phyloP scores from a whole-genome alignment of 495 filamentous ascomycete species.

The Chaetomium fimeti region DNA sequence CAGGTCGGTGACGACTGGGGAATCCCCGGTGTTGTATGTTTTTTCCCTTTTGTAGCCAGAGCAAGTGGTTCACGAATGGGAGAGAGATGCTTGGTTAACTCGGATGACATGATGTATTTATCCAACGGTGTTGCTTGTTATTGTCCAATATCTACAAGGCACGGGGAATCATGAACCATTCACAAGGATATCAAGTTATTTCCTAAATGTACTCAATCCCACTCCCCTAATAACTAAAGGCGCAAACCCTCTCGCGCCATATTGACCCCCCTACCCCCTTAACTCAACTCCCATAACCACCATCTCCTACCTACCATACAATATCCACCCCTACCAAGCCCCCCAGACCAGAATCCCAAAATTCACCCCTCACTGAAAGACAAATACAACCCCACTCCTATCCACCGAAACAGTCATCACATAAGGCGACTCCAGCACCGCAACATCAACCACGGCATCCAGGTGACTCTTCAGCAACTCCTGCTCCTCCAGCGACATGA shows the following conservation, averaged over 20 bases:
- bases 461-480: conserved; percentile 81
- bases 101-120: neutral
- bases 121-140: neutral
- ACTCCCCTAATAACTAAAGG: neutral
- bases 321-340: too few species aligned
- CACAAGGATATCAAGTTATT: neutral
- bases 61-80: too few species aligned
- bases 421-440: conserved; percentile 82
- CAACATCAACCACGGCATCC: conserved; percentile 85
- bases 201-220: neutral
- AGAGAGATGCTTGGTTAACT: too few species aligned
- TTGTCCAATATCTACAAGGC: neutral
- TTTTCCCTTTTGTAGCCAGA: too few species aligned
- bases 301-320: too few species aligned
- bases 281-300: neutral
- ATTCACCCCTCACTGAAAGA: conserved; percentile 56
- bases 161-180: neutral
- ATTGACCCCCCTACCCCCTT: neutral
- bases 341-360: neutral
- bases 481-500: conserved; percentile 86
- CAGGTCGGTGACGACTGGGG: conserved; percentile 13
- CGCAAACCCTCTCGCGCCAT: neutral
- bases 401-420: conserved; percentile 91
- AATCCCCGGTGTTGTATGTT: conserved; percentile 15
- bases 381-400: conserved; percentile 85